These are phyloP conservation scores for Exidia glandulosa DNA, from an alignment of 768 basidiomycete species.

Conservation along the genomic window DNA sequence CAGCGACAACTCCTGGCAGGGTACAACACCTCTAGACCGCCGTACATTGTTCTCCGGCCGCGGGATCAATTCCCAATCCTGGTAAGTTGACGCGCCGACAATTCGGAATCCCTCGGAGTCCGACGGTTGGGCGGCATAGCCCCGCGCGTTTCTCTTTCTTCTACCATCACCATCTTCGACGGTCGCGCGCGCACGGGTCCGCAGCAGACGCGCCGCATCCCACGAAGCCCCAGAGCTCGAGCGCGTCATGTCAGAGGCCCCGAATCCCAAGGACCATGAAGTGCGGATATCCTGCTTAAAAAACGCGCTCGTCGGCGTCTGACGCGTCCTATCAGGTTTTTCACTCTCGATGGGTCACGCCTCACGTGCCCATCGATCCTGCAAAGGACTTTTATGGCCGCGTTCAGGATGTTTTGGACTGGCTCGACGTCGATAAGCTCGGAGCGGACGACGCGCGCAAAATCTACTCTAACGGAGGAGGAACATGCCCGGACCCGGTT, in stretches of 20 bases:
- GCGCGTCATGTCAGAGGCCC: not conserved
- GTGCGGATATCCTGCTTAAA: not conserved
- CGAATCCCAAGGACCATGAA: not conserved
- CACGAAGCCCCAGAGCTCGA: too few species aligned
- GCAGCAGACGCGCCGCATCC: too few species aligned
- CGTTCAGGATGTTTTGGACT: not conserved
- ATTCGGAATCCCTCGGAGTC: too few species aligned
- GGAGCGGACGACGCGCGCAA: not conserved
- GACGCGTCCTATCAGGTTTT: not conserved
- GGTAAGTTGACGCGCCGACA: too few species aligned
- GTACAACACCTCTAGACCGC: too few species aligned
- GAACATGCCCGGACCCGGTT: not conserved
- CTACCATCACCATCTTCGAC: too few species aligned
- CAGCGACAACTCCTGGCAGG: too few species aligned
- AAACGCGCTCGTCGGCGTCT: not conserved
- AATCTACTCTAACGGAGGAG: not conserved
- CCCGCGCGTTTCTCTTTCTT: too few species aligned
- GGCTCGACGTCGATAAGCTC: not conserved
- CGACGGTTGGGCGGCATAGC: too few species aligned
- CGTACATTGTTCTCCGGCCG: too few species aligned
- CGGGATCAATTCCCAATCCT: too few species aligned
- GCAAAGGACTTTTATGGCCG: not conserved
- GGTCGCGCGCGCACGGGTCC: not conserved
- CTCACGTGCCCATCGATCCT: not conserved
- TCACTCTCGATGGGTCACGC: not conserved